These are phyloP conservation scores for Hebeloma cylindrosporum DNA, from an alignment of 768 basidiomycete genomes.

Conservation along the genomic window DNA sequence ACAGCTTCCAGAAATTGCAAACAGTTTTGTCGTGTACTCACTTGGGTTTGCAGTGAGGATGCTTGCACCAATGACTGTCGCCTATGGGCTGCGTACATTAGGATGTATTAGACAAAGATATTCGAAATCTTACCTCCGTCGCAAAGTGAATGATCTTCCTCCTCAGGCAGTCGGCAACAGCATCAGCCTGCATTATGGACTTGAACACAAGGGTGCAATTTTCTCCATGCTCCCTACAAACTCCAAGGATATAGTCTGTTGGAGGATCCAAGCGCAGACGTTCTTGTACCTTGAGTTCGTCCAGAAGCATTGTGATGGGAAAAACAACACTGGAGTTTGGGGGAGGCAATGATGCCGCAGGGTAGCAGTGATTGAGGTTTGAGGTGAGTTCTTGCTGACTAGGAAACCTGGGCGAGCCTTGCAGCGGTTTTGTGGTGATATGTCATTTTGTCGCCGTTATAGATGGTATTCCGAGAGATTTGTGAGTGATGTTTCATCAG, in stretches of 20 bases:
- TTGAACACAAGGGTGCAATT: not conserved
- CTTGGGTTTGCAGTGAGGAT: conserved; percentile 10
- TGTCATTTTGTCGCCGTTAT: no score
- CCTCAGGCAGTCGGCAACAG: not conserved
- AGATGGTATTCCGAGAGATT: no score
- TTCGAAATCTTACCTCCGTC: not conserved
- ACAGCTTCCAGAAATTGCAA: conserved; percentile 15
- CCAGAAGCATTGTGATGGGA: not conserved
- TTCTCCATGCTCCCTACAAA: conserved; percentile 1
- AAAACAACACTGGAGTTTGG: no score
- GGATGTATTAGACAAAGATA: not conserved
- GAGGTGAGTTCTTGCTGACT: no score
- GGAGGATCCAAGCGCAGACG: not conserved
- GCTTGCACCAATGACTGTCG: conserved; percentile 10
- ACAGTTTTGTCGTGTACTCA: conserved; percentile 10
- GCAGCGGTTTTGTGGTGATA: no score
- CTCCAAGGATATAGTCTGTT: not conserved
- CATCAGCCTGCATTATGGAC: not conserved
- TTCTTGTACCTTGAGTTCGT: conserved; percentile 4
- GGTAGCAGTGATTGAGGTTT: no score
- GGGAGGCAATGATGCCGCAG: no score
- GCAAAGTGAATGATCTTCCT: conserved; percentile 1
- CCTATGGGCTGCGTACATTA: conserved; percentile 1
- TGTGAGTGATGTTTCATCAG: no score
- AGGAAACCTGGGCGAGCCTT: no score